phyloP scores from a whole-genome alignment of 768 basidiomycete species.

The Crucibulum laeve region DNA sequence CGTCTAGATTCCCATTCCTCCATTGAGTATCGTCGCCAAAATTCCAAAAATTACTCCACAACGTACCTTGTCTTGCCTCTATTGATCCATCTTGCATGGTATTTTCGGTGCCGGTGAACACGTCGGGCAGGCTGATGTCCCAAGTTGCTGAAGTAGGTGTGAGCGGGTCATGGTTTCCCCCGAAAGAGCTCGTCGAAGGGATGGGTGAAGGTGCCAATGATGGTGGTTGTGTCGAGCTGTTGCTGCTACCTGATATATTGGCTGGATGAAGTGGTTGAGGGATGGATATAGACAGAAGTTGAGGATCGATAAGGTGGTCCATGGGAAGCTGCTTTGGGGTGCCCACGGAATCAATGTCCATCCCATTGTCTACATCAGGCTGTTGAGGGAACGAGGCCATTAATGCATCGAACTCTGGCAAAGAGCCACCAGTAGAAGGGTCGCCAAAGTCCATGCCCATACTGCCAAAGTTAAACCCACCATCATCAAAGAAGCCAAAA shows the following conservation, averaged over 20 bases:
- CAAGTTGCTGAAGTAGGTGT: slow-evolving; percentile 33
- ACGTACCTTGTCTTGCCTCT: slow-evolving; percentile 22
- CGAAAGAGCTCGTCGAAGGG: slow-evolving; percentile 25
- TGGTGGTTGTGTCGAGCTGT: slow-evolving; percentile 7
- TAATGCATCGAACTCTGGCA: slow-evolving; percentile 7
- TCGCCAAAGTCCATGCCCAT: neutral
- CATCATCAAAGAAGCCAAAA: neutral
- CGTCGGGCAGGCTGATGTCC: slow-evolving; percentile 29
- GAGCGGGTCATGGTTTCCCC: slow-evolving; percentile 23
- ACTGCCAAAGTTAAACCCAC: neutral
- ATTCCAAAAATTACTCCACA: slow-evolving; percentile 12
- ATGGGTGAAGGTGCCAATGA: slow-evolving; percentile 23
- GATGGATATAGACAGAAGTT: slow-evolving; percentile 23
- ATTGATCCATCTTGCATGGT: neutral
- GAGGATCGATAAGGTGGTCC: slow-evolving; percentile 25
- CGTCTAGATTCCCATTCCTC: slow-evolving; percentile 3
- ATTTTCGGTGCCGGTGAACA: slow-evolving; percentile 13
- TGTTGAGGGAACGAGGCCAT: neutral
- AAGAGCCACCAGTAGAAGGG: neutral
- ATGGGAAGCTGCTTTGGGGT: no score
- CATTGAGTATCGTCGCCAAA: slow-evolving; percentile 9
- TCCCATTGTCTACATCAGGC: neutral
- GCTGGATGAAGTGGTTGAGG: slow-evolving; percentile 4
- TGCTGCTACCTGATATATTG: neutral
- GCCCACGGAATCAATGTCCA: neutral